These are phyloP conservation scores for Talaromyces sp. DNA, from an alignment of 2,329 filamentous ascomycete species.

Conservation along the genomic window DNA sequence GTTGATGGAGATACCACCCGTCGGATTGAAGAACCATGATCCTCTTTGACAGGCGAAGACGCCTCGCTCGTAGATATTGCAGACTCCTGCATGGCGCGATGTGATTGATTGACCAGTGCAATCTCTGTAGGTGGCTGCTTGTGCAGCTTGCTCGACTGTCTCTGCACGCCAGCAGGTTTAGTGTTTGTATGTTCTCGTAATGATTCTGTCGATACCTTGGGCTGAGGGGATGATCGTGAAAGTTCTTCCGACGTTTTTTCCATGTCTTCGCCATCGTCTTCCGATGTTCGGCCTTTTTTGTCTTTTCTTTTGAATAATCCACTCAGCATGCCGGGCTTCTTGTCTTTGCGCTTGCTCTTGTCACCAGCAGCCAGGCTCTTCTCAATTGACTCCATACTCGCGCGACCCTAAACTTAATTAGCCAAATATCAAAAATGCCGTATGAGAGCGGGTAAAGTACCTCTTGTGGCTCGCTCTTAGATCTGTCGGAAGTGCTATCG, in stretches of 20 bases:
- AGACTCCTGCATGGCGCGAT: slow-evolving; percentile 23
- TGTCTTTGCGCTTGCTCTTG: slow-evolving; percentile 65
- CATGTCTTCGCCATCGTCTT: slow-evolving; percentile 45
- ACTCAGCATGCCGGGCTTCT: slow-evolving; percentile 69
- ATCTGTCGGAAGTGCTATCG: slow-evolving; percentile 51
- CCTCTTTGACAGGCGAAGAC: slow-evolving; percentile 22
- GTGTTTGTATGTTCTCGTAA: slow-evolving; percentile 35
- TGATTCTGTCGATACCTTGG: slow-evolving; percentile 46
- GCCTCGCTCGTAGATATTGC: slow-evolving; percentile 25
- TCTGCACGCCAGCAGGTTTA: slow-evolving; percentile 46
- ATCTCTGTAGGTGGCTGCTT: slow-evolving; percentile 57
- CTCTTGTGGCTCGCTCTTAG: slow-evolving; percentile 37
- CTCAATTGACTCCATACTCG: slow-evolving; percentile 73
- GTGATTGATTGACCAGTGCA: slow-evolving; percentile 39
- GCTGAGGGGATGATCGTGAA: slow-evolving; percentile 43
- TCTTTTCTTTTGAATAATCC: slow-evolving; percentile 66
- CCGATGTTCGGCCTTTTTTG: slow-evolving; percentile 53
- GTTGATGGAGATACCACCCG: slow-evolving; percentile 33
- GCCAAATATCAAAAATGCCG: slow-evolving; percentile 27
- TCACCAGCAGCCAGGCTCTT: slow-evolving; percentile 63
- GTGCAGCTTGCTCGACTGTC: slow-evolving; percentile 65
- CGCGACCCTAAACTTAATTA: slow-evolving; percentile 47
- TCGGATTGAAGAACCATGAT: slow-evolving; percentile 33
- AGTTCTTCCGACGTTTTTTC: slow-evolving; percentile 63
- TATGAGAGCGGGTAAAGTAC: slow-evolving; percentile 25